A percentile compares a stretch with the other conserved stretches of the same genome.
Conservation (phyloP, 2,329 filamentous ascomycete species). For the Cryphonectria naterciae region DNA sequence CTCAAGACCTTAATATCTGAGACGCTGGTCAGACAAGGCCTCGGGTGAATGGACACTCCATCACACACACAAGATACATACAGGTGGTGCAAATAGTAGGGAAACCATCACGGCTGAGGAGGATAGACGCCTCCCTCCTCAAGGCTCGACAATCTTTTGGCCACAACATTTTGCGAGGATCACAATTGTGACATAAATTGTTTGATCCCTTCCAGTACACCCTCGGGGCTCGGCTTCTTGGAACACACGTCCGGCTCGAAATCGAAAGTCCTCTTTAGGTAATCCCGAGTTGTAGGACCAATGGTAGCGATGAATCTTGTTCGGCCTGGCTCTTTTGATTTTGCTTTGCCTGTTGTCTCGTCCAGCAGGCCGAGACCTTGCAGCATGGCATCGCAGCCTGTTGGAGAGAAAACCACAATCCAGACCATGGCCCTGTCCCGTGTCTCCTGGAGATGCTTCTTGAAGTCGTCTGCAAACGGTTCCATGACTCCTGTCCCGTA, state of each 20-base stretch:
- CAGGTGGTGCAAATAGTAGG: neutral
- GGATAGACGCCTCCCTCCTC: neutral
- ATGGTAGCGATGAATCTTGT: slow-evolving; percentile 80
- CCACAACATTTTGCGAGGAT: slow-evolving; percentile 27
- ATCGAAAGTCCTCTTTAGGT: slow-evolving; percentile 66
- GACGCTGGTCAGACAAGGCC: neutral
- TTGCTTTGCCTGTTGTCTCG: slow-evolving; percentile 46
- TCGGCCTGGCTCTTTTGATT: slow-evolving; percentile 36
- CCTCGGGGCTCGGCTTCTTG: slow-evolving; percentile 78
- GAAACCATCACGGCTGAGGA: neutral
- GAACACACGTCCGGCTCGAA: slow-evolving; percentile 81
- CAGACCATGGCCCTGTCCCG: slow-evolving; percentile 55
- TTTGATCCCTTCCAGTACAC: slow-evolving; percentile 70
- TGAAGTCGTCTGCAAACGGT: slow-evolving; percentile 74
- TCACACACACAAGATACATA: neutral
- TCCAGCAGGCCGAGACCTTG: slow-evolving; percentile 57
- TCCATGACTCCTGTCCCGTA: slow-evolving; percentile 86
- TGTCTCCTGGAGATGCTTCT: slow-evolving; percentile 51
- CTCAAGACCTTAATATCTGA: neutral
- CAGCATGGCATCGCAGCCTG: slow-evolving; percentile 65
- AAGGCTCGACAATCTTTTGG: slow-evolving; percentile 7
- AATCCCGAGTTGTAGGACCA: slow-evolving; percentile 86
- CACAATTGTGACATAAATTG: slow-evolving; percentile 40
- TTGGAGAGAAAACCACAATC: slow-evolving; percentile 76
- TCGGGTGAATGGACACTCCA: neutral